phyloP scores from a whole-genome alignment of 176 grass and related monocot species.

The Triticum dicoccoides region DNA sequence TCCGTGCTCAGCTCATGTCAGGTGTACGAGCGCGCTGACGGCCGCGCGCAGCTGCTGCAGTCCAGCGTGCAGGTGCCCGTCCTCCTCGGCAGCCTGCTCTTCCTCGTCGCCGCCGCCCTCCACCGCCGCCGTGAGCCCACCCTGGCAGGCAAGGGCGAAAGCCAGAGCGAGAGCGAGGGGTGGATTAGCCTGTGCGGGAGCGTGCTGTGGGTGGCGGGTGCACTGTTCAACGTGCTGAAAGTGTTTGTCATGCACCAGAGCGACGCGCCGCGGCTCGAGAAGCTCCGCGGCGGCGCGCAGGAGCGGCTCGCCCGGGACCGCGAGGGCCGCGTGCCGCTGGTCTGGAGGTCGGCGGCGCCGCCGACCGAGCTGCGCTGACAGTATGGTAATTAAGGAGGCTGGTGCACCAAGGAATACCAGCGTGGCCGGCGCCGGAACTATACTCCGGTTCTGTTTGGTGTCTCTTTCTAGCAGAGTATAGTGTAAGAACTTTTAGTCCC shows the following conservation, averaged over 20 bases:
- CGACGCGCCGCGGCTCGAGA: constrained; percentile 66
- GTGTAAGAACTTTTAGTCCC: too few relatives aligned
- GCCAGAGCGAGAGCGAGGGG: constrained; percentile 20
- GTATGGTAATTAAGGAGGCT: background rate
- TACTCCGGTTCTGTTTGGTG: too few relatives aligned
- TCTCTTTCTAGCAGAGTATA: too few relatives aligned
- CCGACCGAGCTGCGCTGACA: constrained; percentile 18
- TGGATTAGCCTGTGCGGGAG: constrained; percentile 55
- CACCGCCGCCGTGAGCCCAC: constrained; percentile 17
- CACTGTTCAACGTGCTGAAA: constrained; percentile 59
- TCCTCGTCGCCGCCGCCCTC: constrained; percentile 54
- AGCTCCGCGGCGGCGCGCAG: constrained; percentile 80
- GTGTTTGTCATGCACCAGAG: constrained; percentile 71
- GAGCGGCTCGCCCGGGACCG: constrained; percentile 61
- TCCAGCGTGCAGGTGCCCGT: constrained; percentile 63
- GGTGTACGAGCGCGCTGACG: constrained; percentile 78
- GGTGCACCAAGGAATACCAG: too few relatives aligned
- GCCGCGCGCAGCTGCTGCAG: constrained; percentile 76
- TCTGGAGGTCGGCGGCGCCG: constrained; percentile 8
- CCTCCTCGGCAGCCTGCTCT: constrained; percentile 73
- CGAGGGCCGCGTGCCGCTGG: constrained; percentile 48
- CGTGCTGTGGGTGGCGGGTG: constrained; percentile 55
- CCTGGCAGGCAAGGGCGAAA: background rate
- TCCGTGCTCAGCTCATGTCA: constrained; percentile 70
- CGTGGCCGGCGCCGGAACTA: too few relatives aligned